Evolutionary conservation across 2,329 filamentous ascomycete species (phyloP), one percentile per base, ranked within the genome.

Genomic region (Fusarium azukiicola): DNA sequence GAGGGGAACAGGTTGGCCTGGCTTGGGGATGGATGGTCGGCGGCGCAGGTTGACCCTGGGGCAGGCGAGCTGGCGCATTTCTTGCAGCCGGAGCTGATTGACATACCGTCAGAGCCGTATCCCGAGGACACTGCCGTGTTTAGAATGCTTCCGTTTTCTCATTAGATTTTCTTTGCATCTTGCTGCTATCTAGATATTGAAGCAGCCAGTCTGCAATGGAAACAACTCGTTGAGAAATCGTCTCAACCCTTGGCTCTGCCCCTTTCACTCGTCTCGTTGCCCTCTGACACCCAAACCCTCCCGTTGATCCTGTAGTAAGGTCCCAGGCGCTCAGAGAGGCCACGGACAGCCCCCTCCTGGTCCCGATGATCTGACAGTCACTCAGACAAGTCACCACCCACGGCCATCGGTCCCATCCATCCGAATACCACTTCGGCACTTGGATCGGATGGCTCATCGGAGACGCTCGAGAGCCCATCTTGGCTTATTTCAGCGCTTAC

Each of bases 61-160:
- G 32, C 46, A 42, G 63, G 70, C 9, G 70, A 72, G 19, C 52
- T 72, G 61, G 49, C 70, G 3, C 63, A 72, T 72, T 72, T 56
- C 70, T 42, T 72, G 40, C 70, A 72, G 40, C 70, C 70, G 9
- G 70, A 42, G 40, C 17, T 72, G 27, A 68, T 72, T 40, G 70
- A 72, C 27, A 72, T 72, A 17, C 70, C 70, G 23, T n/a, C 70
- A 10, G 70, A 58, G 63, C 70, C 70, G 11, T 72, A 68, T n/a
- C 70, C 70, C 8, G 70, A 72, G 32, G 16, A 66, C 4, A 66
- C 61, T 6, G 17, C 42, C 9, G 42, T 32, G 42, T 66, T 46
- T 3, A 66, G 23, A 27, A 66, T 47, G 40, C 61, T 66, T n/a
- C 23, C 61, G 5, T 66, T 66, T 8, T 66, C 61, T 16, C 61